Evolutionary conservation across 2,329 filamentous ascomycete species (phyloP), one percentile per base, ranked within the genome.

Genomic region (Paradendryphiella salina): DNA sequence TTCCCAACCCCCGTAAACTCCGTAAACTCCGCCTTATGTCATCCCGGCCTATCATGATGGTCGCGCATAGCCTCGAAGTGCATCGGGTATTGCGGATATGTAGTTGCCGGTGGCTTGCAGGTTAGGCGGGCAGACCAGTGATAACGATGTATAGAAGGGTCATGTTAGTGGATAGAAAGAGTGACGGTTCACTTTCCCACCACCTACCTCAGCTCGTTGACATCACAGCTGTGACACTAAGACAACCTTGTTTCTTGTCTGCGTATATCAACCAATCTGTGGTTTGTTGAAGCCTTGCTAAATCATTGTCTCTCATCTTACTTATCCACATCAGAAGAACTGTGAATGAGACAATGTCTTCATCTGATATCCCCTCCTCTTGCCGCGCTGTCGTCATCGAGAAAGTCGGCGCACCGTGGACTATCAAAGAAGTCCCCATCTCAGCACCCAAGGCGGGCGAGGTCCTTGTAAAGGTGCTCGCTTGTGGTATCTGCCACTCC

Each of bases 401-500:
- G 47, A 76, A 78, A 50, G 68, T 74, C 20, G 78, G 79, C 49
- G 73, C 72, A 2, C 79, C 82, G 0, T 77, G 87, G 57, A 73
- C 73, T 2, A 74, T 90, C 56, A 80, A 84, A 57, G 81, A 89
- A 3, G 64, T 86, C 3, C 76, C 80, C 14, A 76, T 90, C 33
- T 76, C 80, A 51, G 67, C 76, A 28, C 86, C 86, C 1, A 73
- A 77, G 5, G 67, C 76, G 0, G 79, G 81, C 14, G 77, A 89
- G 62, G 75, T 91, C 2, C 80, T 91, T 20, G 79, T 89, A 70
- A 90, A 90, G 69, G 81, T 89, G 2, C 75, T 85, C 7, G 87
- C 87, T 5, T 89, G 85, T 60, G 88, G 88, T 35, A 81, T 92
- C 40, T 91, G 88, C 71, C 85, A 85, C 68, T 82, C 80, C 0